Evolutionary conservation across 257 asterid genomes (phyloP), one percentile per base, ranked within the genome.

Genomic region (Solanum chmielewskii): DNA sequence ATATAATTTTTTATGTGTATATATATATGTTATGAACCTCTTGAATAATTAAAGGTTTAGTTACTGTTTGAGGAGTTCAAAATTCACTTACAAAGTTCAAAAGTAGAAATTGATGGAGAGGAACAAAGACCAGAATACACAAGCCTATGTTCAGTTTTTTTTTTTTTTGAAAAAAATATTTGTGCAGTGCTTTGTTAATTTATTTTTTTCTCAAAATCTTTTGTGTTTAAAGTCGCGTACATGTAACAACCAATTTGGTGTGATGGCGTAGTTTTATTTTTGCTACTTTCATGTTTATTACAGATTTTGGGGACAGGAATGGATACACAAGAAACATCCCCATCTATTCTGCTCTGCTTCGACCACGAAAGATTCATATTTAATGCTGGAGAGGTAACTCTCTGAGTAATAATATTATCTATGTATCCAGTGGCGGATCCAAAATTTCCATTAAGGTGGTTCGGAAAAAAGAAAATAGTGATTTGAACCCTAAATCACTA

Each of bases 271-370:
- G 23, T 37, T 0, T 37, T 37, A 37, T 37, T 37, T 37, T 37
- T 3, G 59, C 59, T 42, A 3, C 4, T 3, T 23, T 75, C 13
- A 23, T 3, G 12, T 85, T 27, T 86, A 73, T 86, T 94, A 91
- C 95, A 97, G 99, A 94, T 97, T 90, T 93, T 97, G 78, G 99
- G 99, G 86, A 97, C 99, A 83, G 99, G 99, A 77, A 94, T 97
- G 99, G 99, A 97, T 91, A 97, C 98, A 31, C 98, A 95, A 89
- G 99, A 97, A 88, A 97, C 99, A 47, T 94, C 98, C 11, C 95
- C 99, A 56, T 93, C 99, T 9, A 98, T 95, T 88, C 92, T 97
- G 76, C 94, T 97, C 74, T 97, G 94, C 91, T 95, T 97, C 88
- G 97, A 95, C 93, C 93, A 94, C 90, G 98, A 95, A 90, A 92